phyloP scores from a whole-genome alignment of 371 early-diverging fungal genomes.

The Chytridium lagenaria region DNA sequence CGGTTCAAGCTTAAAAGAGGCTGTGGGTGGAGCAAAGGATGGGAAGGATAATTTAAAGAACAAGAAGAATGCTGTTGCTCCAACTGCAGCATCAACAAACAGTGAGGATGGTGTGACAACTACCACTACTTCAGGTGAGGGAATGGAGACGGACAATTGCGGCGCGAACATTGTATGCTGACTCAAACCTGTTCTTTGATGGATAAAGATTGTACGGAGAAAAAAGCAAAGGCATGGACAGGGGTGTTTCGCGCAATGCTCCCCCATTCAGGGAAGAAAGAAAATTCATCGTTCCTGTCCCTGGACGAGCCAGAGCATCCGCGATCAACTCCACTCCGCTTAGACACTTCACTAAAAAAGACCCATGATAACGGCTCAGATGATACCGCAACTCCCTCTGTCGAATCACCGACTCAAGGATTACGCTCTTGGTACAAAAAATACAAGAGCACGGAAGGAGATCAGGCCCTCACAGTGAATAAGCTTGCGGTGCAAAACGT shows the following conservation, averaged over 20 bases:
- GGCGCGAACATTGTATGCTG: no score
- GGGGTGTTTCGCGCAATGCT: slow-evolving; percentile 1
- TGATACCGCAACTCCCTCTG: not conserved
- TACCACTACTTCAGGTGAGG: not conserved
- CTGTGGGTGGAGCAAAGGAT: not conserved
- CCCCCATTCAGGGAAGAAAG: not conserved
- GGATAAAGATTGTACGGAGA: not conserved
- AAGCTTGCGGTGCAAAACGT: not conserved
- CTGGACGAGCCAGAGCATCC: not conserved
- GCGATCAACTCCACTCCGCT: not conserved
- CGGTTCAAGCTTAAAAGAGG: not conserved
- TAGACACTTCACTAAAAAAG: not conserved
- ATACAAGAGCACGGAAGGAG: slow-evolving; percentile 2
- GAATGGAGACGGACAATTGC: no score
- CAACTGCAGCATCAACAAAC: not conserved
- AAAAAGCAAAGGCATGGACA: not conserved
- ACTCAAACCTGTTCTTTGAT: no score
- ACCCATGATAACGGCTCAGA: not conserved
- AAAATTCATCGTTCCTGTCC: slow-evolving; percentile 4
- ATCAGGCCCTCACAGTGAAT: not conserved
- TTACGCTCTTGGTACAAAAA: slow-evolving; percentile 22
- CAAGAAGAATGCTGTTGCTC: not conserved
- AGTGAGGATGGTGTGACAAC: not conserved
- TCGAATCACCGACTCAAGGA: not conserved
- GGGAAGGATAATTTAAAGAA: not conserved